These are phyloP conservation scores for Pseudognaphalium luteoalbum DNA, from an alignment of 129 eudicot species.

Conservation along the genomic window DNA sequence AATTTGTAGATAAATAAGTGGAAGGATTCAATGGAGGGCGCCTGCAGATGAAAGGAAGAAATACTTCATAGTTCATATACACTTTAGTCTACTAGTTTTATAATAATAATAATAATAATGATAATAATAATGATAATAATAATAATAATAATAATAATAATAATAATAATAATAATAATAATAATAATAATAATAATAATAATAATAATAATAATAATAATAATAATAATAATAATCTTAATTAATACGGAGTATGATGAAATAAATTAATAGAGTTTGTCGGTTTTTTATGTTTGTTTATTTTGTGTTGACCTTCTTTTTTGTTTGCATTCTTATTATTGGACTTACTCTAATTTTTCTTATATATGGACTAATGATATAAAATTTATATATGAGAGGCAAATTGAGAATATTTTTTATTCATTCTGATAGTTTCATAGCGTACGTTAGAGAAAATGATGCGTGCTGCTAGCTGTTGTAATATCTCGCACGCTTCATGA, in stretches of 20 bases:
- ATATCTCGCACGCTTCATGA: no score
- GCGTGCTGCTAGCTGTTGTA: no score
- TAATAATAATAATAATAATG: neutral
- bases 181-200: neutral
- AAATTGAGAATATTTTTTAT: no score
- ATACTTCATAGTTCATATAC: constrained; percentile 32
- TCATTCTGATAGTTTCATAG: no score
- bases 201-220: neutral
- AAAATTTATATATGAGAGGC: no score
- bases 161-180: neutral
- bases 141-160: neutral
- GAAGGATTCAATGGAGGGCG: constrained; percentile 38
- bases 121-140: neutral
- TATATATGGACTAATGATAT: no score
- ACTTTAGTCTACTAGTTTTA: neutral
- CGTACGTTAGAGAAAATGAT: no score
- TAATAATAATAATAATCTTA: neutral
- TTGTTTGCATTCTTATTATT: constrained; percentile 6
- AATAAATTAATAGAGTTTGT: constrained; percentile 13
- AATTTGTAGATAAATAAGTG: constrained; percentile 18
- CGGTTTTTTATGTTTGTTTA: constrained; percentile 18
- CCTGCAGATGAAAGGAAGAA: constrained; percentile 55
- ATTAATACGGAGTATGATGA: no score
- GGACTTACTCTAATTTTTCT: no score
- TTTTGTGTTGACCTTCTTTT: constrained; percentile 18